A percentile compares a stretch with the other conserved stretches of the same genome.
phyloP scores from a whole-genome alignment of 192 early-diverging fungal genomes.

The Backusella australiensis region DNA sequence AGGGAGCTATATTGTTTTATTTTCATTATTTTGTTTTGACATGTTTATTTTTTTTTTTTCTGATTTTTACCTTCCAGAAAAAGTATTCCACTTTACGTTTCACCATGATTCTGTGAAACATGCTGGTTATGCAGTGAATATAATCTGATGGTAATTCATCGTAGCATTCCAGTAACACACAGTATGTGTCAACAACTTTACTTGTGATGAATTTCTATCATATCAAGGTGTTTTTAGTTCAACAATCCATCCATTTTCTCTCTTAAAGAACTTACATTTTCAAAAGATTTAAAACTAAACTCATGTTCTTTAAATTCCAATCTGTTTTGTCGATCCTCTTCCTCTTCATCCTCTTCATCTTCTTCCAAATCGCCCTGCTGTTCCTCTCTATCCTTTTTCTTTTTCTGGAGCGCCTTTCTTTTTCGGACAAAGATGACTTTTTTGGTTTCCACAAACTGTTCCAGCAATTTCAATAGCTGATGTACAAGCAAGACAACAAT shows the following conservation, averaged over 20 bases:
- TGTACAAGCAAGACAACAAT: conserved; percentile 54
- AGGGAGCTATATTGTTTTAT: conserved; percentile 41
- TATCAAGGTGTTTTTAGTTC: not conserved
- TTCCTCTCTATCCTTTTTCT: conserved; percentile 12
- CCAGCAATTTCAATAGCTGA: conserved; percentile 60
- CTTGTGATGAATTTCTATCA: conserved; percentile 55
- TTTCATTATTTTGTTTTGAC: not conserved
- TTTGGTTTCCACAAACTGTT: conserved; percentile 55
- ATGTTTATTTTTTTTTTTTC: not conserved
- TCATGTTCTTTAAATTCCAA: conserved; percentile 42
- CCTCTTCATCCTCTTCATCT: conserved; percentile 15
- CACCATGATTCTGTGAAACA: conserved; percentile 71
- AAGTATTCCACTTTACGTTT: conserved; percentile 48
- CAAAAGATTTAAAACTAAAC: conserved; percentile 50
- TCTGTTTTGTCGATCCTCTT: conserved; percentile 34
- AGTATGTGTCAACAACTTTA: conserved; percentile 52
- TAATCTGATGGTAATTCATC: conserved; percentile 42
- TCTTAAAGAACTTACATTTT: conserved; percentile 32
- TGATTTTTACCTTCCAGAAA: conserved; percentile 52
- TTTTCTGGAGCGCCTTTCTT: conserved; percentile 25
- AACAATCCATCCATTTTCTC: not conserved
- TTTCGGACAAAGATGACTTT: conserved; percentile 47
- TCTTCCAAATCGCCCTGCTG: conserved; percentile 15
- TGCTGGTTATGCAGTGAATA: conserved; percentile 52
- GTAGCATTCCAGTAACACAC: conserved; percentile 54